These are phyloP conservation scores for Viola pubescens DNA, from an alignment of 441 rosid genomes.

Conservation along the genomic window DNA sequence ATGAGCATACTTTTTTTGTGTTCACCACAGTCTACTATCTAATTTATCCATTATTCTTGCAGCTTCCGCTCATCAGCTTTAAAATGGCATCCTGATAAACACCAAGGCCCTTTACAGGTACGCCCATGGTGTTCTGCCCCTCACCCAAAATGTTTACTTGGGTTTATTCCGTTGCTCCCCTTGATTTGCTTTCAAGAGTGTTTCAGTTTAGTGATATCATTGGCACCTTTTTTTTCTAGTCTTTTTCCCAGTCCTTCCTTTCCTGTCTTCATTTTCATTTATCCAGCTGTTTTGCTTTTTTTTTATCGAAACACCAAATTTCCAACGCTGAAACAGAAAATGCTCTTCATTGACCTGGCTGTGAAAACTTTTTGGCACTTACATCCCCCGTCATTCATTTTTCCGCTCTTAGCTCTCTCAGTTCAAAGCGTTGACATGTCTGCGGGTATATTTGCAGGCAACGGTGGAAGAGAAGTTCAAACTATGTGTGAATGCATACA, in stretches of 20 bases:
- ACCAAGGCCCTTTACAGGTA: slow-evolving; percentile 68
- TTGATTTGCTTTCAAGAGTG: neutral
- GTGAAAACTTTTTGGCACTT: no score
- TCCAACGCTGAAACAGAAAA: no score
- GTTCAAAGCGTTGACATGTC: neutral
- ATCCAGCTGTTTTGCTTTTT: no score
- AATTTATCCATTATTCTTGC: slow-evolving; percentile 14
- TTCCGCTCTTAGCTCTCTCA: neutral
- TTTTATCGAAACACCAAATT: no score
- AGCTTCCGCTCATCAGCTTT: slow-evolving; percentile 64
- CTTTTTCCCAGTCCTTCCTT: no score
- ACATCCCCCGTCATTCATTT: neutral
- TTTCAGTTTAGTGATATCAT: no score
- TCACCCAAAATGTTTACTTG: neutral
- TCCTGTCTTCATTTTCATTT: no score
- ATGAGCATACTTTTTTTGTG: neutral
- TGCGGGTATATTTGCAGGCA: slow-evolving; percentile 29
- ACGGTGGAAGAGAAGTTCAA: slow-evolving; percentile 64
- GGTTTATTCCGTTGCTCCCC: neutral
- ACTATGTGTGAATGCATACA: slow-evolving; percentile 48
- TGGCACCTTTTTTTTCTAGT: no score
- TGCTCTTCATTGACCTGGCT: no score
- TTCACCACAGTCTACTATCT: neutral
- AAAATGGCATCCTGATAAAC: slow-evolving; percentile 95
- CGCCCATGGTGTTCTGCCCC: slow-evolving; percentile 10